Percentiles rank a stretch among this genome's conserved stretches.
phyloP scores from a whole-genome alignment of 1,284 basidiomycete genomes.

The Trichosporon coremiiforme region DNA sequence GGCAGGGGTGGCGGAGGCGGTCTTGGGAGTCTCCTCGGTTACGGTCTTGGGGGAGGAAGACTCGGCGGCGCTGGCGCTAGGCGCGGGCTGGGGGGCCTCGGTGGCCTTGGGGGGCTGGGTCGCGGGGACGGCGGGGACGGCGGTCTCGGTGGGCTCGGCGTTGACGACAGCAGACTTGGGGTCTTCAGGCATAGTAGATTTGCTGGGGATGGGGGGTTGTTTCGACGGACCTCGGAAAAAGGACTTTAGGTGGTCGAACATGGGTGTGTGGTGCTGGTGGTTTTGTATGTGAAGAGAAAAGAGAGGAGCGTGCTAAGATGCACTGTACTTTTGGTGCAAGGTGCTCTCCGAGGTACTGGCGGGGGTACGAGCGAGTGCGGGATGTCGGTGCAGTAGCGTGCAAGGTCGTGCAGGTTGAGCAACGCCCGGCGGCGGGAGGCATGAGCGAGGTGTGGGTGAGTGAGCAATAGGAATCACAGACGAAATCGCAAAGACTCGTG shows the following conservation, averaged over 20 bases:
- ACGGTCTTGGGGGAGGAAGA: neutral
- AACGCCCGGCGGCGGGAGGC: constrained; percentile 9
- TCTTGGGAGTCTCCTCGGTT: neutral
- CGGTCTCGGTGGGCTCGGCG: constrained; percentile 4
- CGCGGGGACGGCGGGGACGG: constrained; percentile 1
- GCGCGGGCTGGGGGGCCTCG: neutral
- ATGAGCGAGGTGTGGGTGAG: neutral
- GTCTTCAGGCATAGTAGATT: constrained; percentile 17
- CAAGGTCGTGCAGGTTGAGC: constrained; percentile 7
- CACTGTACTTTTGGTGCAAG: constrained; percentile 8
- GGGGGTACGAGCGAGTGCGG: constrained; percentile 10
- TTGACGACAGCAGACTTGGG: neutral
- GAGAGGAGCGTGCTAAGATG: constrained; percentile 10
- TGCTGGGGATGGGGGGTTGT: neutral
- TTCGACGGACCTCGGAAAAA: constrained; percentile 17
- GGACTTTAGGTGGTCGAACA: constrained; percentile 18
- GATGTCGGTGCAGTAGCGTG: constrained; percentile 7
- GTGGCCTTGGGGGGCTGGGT: neutral
- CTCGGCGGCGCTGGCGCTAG: constrained; percentile 2
- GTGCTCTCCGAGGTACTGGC: constrained; percentile 2
- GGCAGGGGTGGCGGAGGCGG: constrained; percentile 12
- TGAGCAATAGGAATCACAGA: neutral
- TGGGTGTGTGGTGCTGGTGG: constrained; percentile 8
- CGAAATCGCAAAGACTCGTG: neutral
- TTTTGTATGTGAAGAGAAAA: constrained; percentile 16